Evolutionary conservation across 2,329 filamentous ascomycete genomes (phyloP).

Genomic region (Coniochaeta pulveracea): DNA sequence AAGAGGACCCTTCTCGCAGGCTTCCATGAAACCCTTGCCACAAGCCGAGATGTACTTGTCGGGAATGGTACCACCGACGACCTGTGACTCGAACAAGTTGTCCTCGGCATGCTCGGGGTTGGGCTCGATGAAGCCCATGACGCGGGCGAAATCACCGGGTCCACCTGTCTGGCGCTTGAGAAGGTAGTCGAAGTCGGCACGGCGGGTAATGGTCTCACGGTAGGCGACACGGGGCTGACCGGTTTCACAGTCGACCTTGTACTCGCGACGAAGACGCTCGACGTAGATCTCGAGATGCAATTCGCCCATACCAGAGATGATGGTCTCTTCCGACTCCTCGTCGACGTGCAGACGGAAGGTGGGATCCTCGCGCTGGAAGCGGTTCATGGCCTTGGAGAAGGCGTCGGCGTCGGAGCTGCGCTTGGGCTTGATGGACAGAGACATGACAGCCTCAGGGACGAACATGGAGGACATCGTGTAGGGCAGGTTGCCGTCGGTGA

Average conservation of each 20-base stretch:
- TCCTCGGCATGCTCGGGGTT: conserved; percentile 54
- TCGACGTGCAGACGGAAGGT: conserved; percentile 95
- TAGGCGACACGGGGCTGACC: conserved; percentile 95
- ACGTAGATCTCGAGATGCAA: conserved; percentile 95
- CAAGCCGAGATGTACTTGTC: conserved; percentile 95
- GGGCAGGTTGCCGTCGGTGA: conserved; percentile 83
- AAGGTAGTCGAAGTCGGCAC: conserved; percentile 80
- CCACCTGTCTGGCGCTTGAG: conserved; percentile 94
- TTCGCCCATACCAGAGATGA: conserved; percentile 98
- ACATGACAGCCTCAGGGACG: conserved; percentile 96
- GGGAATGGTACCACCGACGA: conserved; percentile 80
- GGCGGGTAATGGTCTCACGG: conserved; percentile 78
- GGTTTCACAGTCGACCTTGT: conserved; percentile 91
- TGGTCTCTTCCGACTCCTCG: conserved; percentile 85
- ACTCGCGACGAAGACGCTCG: conserved; percentile 92
- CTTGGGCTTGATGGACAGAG: conserved; percentile 93
- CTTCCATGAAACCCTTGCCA: conserved; percentile 82
- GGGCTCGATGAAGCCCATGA: conserved; percentile 86
- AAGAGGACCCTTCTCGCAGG: conserved; percentile 77
- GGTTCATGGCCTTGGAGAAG: conserved; percentile 97
- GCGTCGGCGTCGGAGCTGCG: conserved; percentile 81
- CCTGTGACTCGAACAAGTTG: conserved; percentile 78
- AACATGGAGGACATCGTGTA: conserved; percentile 99
- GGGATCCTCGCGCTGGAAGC: conserved; percentile 96
- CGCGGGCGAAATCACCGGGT: conserved; percentile 88